Evolutionary conservation across 306 rosid genomes (phyloP).

Genomic region (Alnus rubra): DNA sequence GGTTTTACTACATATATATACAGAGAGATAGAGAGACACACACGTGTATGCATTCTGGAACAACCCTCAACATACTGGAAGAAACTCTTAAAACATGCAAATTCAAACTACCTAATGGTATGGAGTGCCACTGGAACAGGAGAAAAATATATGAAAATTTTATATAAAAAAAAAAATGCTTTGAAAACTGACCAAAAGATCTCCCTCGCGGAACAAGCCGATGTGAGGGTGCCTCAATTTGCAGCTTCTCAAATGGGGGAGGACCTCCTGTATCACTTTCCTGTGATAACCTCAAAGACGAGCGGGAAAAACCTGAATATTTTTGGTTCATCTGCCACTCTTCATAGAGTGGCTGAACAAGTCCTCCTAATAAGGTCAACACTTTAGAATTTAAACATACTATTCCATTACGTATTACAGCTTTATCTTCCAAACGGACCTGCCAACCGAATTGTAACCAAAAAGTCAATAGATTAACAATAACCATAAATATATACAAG

Average conservation of each 20-base stretch:
- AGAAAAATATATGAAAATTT: not conserved
- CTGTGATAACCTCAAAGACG: constrained; percentile 53
- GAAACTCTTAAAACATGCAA: not conserved
- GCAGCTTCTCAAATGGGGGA: constrained; percentile 93
- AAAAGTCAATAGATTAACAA: constrained; percentile 1
- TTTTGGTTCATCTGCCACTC: constrained; percentile 93
- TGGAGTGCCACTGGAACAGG: not conserved
- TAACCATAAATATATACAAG: not conserved
- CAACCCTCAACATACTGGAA: not conserved
- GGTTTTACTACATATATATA: too few species aligned
- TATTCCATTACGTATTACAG: constrained; percentile 55
- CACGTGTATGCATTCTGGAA: not conserved
- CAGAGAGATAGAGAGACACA: too few species aligned
- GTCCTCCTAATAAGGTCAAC: constrained; percentile 74
- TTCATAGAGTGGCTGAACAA: constrained; percentile 77
- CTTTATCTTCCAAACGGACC: constrained; percentile 80
- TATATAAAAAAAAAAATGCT: not conserved
- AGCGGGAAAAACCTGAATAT: constrained; percentile 75
- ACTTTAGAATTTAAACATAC: constrained; percentile 71
- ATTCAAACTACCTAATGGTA: not conserved
- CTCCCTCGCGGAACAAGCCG: constrained; percentile 30
- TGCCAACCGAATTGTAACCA: constrained; percentile 41
- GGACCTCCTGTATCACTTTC: constrained; percentile 70
- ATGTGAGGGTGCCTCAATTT: constrained; percentile 62
- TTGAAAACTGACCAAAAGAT: constrained; percentile 27